phyloP scores from a whole-genome alignment of 257 asterid genomes.

The Prunella vulgaris region DNA sequence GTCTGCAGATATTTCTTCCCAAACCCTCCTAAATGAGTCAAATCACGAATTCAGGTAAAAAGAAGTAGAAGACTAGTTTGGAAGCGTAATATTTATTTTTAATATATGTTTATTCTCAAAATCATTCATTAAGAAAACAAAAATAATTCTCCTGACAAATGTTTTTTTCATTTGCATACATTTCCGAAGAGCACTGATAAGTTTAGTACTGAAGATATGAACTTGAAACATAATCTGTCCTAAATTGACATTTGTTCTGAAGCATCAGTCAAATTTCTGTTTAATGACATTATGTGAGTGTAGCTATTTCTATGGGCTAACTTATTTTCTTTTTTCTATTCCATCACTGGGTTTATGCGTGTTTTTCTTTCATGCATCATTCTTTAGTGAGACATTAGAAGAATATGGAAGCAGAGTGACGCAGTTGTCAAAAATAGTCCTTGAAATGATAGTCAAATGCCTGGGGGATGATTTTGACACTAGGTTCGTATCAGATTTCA shows the following conservation, averaged over 20 bases:
- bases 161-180: slow-evolving; percentile 2
- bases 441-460: slow-evolving; percentile 39
- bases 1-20: slow-evolving; percentile 51
- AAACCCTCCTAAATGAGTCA: slow-evolving; percentile 38
- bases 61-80: not conserved
- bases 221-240: not conserved
- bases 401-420: slow-evolving; percentile 62
- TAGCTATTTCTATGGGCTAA: not conserved
- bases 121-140: not conserved
- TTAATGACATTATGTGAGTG: not conserved
- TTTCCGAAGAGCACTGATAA: not conserved
- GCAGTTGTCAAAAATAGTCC: slow-evolving; percentile 36
- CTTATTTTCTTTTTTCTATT: not conserved
- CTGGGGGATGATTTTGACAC: slow-evolving; percentile 29
- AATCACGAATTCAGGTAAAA: slow-evolving; percentile 47
- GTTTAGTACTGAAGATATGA: not conserved
- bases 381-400: slow-evolving; percentile 31
- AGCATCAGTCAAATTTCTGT: not conserved
- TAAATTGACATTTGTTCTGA: not conserved
- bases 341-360: not conserved
- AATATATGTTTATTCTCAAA: not conserved
- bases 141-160: too few species aligned
- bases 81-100: not conserved
- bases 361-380: not conserved
- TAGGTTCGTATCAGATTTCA: slow-evolving; percentile 44